Conservation (phyloP, 2,329 filamentous ascomycete species). For the Dothistroma septosporum region DNA sequence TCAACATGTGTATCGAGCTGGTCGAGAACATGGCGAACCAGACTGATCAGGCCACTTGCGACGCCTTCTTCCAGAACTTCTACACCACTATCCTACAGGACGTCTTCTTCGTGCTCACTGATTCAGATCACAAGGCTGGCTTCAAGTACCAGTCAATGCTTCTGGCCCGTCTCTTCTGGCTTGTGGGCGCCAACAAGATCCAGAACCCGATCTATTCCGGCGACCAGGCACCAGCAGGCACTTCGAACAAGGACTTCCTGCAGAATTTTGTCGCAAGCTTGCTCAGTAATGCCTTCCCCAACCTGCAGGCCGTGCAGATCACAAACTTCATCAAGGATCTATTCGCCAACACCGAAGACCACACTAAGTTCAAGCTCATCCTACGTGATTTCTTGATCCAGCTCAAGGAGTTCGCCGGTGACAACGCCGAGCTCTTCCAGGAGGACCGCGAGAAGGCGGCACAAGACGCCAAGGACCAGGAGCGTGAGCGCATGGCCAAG, state of each 20-base stretch:
- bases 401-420: slow-evolving; percentile 91
- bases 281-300: slow-evolving; percentile 85
- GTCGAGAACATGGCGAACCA: slow-evolving; percentile 92
- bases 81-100: slow-evolving; percentile 94
- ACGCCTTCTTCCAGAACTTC: slow-evolving; percentile 96
- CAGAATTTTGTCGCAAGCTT: slow-evolving; percentile 80
- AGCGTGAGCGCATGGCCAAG: slow-evolving; percentile 88
- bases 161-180: slow-evolving; percentile 92
- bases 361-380: slow-evolving; percentile 92
- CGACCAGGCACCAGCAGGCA: slow-evolving; percentile 78
- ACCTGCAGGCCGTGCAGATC: slow-evolving; percentile 79
- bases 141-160: slow-evolving; percentile 98
- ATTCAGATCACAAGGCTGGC: slow-evolving; percentile 96
- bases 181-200: slow-evolving; percentile 85
- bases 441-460: slow-evolving; percentile 94
- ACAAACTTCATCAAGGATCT: slow-evolving; percentile 83
- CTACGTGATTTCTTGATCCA: slow-evolving; percentile 96
- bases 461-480: slow-evolving; percentile 76
- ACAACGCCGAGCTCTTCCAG: slow-evolving; percentile 88
- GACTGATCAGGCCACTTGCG: slow-evolving; percentile 77
- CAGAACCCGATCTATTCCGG: slow-evolving; percentile 83
- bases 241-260: slow-evolving; percentile 85
- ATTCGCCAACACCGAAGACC: slow-evolving; percentile 81
- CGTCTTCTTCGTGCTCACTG: slow-evolving; percentile 95
- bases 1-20: slow-evolving; percentile 97